These are phyloP conservation scores for Sistotremastrum niveocremeum DNA, from an alignment of 768 basidiomycete genomes.

Conservation along the genomic window DNA sequence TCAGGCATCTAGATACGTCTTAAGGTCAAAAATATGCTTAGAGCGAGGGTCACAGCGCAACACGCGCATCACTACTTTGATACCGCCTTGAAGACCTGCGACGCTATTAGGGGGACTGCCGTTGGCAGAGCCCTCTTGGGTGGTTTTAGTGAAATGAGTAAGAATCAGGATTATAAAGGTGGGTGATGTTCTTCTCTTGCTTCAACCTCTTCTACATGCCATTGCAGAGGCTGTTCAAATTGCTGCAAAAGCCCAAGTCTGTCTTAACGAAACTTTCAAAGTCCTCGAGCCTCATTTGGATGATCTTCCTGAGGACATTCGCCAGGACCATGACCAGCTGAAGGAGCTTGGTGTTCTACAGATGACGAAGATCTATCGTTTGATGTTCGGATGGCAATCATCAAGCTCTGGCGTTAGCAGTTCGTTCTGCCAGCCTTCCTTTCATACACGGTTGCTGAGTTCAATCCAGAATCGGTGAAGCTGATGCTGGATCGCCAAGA, in stretches of 20 bases:
- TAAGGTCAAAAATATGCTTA: neutral
- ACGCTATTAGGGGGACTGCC: slow-evolving; percentile 1
- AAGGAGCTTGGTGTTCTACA: slow-evolving; percentile 3
- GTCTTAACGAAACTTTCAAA: slow-evolving; percentile 3
- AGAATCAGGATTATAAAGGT: slow-evolving; percentile 3
- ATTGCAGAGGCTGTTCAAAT: neutral
- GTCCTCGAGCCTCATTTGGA: slow-evolving; percentile 2
- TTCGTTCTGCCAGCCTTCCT: neutral
- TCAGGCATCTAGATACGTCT: too few relatives aligned
- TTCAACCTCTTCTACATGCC: too few relatives aligned
- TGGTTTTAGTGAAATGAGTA: slow-evolving; percentile 4
- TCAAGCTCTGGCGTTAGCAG: neutral
- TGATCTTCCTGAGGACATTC: neutral
- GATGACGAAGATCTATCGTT: slow-evolving; percentile 3
- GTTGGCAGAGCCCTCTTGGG: neutral
- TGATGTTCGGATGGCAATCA: slow-evolving; percentile 3
- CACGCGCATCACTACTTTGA: slow-evolving; percentile 5
- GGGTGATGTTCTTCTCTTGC: too few relatives aligned
- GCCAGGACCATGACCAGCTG: slow-evolving; percentile 2
- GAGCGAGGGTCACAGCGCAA: slow-evolving; percentile 4
- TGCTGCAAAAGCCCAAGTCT: slow-evolving; percentile 2
- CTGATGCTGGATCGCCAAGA: slow-evolving; percentile 3
- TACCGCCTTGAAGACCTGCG: neutral
- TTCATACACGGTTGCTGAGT: neutral
- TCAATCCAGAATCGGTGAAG: slow-evolving; percentile 1